Evolutionary conservation across 495 filamentous ascomycete species (phyloP).

Genomic region (Venustampulla echinocandica): DNA sequence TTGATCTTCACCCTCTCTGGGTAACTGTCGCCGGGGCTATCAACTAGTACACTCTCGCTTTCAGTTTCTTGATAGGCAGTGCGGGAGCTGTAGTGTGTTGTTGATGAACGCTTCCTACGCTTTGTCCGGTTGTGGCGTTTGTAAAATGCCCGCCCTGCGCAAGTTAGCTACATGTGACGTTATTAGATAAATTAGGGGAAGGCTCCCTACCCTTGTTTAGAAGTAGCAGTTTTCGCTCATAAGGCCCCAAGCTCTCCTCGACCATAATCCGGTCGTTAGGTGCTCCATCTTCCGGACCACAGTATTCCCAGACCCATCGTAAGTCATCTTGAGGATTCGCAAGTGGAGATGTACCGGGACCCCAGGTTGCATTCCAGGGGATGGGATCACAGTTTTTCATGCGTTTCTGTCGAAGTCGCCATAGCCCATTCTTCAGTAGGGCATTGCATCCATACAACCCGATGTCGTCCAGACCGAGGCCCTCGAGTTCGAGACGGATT

Average conservation of each 20-base stretch:
- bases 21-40: too few relatives aligned
- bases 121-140: neutral
- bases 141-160: neutral
- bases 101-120: neutral
- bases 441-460: conserved; percentile 44
- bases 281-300: conserved; percentile 31
- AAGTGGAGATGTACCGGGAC: conserved; percentile 11
- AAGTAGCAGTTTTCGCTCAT: conserved; percentile 36
- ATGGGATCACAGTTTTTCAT: conserved; percentile 29
- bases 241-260: conserved; percentile 43
- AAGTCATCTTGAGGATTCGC: conserved; percentile 9
- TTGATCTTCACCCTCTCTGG: too few relatives aligned
- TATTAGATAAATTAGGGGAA: neutral
- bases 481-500: conserved; percentile 43
- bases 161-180: too few relatives aligned
- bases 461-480: conserved; percentile 48
- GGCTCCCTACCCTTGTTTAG: conserved; percentile 31
- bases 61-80: too few relatives aligned
- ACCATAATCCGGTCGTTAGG: conserved; percentile 31
- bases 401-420: conserved; percentile 27
- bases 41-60: too few relatives aligned
- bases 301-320: conserved; percentile 45
- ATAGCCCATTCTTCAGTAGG: conserved; percentile 33
- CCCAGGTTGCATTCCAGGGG: conserved; percentile 28
- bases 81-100: neutral